phyloP scores from a whole-genome alignment of 2,329 filamentous ascomycete species.

The Aspergillus persii region DNA sequence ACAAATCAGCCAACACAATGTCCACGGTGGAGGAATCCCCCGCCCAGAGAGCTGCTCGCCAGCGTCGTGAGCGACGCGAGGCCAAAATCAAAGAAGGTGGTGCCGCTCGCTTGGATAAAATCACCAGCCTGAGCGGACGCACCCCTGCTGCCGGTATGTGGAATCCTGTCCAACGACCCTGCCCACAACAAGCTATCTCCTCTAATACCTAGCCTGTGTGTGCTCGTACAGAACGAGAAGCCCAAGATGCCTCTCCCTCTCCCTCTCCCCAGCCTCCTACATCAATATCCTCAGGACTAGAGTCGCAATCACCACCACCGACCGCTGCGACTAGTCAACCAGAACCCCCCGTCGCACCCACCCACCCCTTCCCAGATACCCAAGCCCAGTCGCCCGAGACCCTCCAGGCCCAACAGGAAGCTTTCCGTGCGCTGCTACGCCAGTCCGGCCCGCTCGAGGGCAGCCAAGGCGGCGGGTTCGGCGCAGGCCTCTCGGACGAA shows the following conservation, averaged over 20 bases:
- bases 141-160: conserved; percentile 40
- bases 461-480: conserved; percentile 10
- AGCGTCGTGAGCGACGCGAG: conserved; percentile 62
- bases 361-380: conserved; percentile 7
- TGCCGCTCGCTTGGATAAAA: conserved; percentile 59
- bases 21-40: conserved; percentile 45
- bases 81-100: conserved; percentile 61
- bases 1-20: conserved; percentile 21
- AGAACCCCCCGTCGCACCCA: not conserved
- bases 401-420: conserved; percentile 43
- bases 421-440: conserved; percentile 41
- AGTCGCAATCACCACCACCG: conserved; percentile 16
- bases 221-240: conserved; percentile 22
- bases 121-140: conserved; percentile 59
- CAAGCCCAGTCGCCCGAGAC: conserved; percentile 22
- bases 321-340: not conserved
- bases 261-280: conserved; percentile 23
- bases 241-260: conserved; percentile 29
- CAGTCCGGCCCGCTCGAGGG: conserved; percentile 24
- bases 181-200: not conserved
- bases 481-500: conserved; percentile 19
- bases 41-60: conserved; percentile 53
- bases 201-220: not conserved
- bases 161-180: not conserved
- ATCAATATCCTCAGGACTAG: conserved; percentile 10